Evolutionary conservation across 352 stramenopile genomes (phyloP).

Genomic region (Phytopythium vexans): DNA sequence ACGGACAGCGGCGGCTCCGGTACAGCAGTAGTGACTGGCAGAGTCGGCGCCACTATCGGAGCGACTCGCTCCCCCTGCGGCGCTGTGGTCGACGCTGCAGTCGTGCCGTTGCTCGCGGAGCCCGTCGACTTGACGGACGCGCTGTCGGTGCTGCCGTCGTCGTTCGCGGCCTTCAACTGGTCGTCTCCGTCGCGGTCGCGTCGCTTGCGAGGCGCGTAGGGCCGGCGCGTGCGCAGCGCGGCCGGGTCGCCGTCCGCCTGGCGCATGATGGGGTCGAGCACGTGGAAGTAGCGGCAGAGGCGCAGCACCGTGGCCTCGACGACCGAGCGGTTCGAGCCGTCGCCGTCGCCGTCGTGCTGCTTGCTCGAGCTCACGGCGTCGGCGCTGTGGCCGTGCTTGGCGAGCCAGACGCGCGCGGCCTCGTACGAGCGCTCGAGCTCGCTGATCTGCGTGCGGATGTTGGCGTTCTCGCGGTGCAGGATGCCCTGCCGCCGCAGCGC

Average conservation of each 20-base stretch:
- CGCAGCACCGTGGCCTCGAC: conserved; percentile 55
- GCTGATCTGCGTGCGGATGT: conserved; percentile 80
- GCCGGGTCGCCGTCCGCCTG: conserved; percentile 23
- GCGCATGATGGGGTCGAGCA: conserved; percentile 56
- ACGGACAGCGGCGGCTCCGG: background rate
- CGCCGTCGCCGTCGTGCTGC: conserved; percentile 8
- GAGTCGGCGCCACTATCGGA: background rate
- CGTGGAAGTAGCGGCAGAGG: conserved; percentile 68
- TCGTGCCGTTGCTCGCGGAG: no score
- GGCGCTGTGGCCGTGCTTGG: conserved; percentile 34
- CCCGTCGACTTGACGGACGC: background rate
- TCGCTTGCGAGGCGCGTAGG: conserved; percentile 19
- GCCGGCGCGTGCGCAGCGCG: conserved; percentile 17
- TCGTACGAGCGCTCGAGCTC: conserved; percentile 70
- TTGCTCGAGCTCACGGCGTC: conserved; percentile 18
- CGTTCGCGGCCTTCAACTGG: background rate
- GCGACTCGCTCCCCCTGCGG: background rate
- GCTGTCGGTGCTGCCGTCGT: background rate
- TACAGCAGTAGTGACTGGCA: no score
- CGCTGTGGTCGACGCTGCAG: no score
- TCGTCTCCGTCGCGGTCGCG: conserved; percentile 6
- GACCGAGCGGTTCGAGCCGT: conserved; percentile 7
- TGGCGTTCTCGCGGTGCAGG: conserved; percentile 68
- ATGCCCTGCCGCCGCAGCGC: conserved; percentile 61
- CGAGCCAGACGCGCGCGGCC: conserved; percentile 46